Evolutionary conservation across 352 stramenopile species (phyloP).

Genomic region (Pythium rishiriense): DNA sequence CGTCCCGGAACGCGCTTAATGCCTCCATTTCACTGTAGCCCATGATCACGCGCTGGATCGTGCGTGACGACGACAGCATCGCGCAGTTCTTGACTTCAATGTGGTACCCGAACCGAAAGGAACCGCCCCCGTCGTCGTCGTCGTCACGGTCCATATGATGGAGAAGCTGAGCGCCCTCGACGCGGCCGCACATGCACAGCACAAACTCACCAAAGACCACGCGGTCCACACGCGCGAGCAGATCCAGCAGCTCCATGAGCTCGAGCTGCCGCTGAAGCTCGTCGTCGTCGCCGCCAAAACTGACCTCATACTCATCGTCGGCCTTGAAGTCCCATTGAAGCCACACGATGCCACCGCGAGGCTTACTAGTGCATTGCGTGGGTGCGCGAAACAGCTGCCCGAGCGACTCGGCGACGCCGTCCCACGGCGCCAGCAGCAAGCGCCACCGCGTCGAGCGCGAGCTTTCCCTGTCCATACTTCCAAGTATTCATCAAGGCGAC

Average conservation of each 20-base stretch:
- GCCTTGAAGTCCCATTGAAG: background rate
- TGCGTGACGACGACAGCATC: background rate
- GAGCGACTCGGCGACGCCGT: background rate
- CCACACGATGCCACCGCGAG: background rate
- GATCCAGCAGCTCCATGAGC: conserved; percentile 11
- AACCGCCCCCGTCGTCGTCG: background rate
- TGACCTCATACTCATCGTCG: background rate
- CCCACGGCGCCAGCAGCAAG: background rate
- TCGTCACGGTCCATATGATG: background rate
- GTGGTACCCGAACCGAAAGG: conserved; percentile 6
- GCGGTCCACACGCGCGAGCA: conserved; percentile 1
- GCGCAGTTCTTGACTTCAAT: background rate
- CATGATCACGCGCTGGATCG: background rate
- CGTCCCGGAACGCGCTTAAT: background rate
- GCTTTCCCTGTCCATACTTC: background rate
- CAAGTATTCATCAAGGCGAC: no score
- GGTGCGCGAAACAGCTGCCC: background rate
- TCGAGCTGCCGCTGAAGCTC: background rate
- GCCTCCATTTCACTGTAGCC: background rate
- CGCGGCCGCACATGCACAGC: background rate
- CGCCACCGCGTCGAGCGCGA: background rate
- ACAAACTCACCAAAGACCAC: conserved; percentile 3
- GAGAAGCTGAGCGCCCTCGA: background rate
- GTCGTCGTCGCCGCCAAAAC: background rate
- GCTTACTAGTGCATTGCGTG: background rate